A percentile compares a stretch with the other conserved stretches of the same genome.
Evolutionary conservation across 2,329 filamentous ascomycete genomes (phyloP).

Genomic region (Aotearoamyces nothofagi): DNA sequence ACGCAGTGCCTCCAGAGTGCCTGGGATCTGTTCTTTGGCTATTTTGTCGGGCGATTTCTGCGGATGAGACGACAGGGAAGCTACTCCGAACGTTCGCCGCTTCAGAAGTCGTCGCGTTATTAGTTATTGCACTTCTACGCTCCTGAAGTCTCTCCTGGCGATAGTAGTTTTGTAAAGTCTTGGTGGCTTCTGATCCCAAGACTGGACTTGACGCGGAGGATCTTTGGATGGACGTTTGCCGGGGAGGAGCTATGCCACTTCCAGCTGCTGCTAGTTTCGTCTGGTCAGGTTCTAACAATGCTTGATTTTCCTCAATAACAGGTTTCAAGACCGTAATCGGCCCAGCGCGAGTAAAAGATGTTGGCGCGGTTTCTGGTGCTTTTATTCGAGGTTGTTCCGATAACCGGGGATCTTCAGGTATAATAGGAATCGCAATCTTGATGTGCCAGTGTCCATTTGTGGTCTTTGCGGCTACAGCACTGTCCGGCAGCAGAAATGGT

Average conservation of each 20-base stretch:
- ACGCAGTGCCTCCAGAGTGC: conserved; percentile 10
- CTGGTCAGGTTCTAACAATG: no score
- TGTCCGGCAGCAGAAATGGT: conserved; percentile 32
- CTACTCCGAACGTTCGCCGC: conserved; percentile 3
- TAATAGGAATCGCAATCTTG: conserved; percentile 42
- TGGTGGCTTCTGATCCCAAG: background rate
- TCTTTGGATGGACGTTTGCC: background rate
- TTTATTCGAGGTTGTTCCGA: background rate
- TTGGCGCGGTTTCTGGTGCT: background rate
- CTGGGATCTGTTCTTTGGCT: conserved; percentile 7
- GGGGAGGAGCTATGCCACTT: background rate
- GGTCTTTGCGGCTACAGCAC: conserved; percentile 37
- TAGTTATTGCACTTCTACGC: background rate
- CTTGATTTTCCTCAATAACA: conserved; percentile 22
- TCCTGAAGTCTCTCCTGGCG: background rate
- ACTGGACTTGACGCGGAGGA: background rate
- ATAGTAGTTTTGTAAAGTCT: background rate
- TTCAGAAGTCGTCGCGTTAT: conserved; percentile 1
- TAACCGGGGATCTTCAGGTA: conserved; percentile 24
- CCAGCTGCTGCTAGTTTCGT: conserved; percentile 10
- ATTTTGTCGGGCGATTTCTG: conserved; percentile 3
- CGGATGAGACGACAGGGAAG: conserved; percentile 6
- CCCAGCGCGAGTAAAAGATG: background rate
- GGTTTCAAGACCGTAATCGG: conserved; percentile 20
- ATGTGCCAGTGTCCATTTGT: conserved; percentile 39